Evolutionary conservation across 2,329 filamentous ascomycete genomes (phyloP).

Genomic region (Fusarium redolens): DNA sequence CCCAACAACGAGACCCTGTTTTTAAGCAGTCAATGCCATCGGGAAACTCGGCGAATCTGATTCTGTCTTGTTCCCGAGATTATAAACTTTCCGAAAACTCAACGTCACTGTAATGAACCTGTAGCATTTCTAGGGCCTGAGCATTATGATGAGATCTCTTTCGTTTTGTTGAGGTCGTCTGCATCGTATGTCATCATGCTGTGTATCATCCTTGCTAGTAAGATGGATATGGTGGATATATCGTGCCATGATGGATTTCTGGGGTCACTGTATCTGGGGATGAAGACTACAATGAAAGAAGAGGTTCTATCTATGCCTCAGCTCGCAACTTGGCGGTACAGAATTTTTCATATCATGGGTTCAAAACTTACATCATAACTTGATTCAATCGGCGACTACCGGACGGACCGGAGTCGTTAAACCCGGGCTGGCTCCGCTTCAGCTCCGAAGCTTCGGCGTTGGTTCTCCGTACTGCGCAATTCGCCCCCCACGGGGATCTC

Average conservation of each 20-base stretch:
- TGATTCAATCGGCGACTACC: conserved; percentile 15
- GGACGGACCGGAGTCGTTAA: conserved; percentile 29
- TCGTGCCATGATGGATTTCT: conserved; percentile 32
- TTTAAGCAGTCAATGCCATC: conserved; percentile 7
- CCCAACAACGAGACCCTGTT: conserved; percentile 18
- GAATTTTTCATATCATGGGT: conserved; percentile 1
- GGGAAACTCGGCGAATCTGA: conserved; percentile 9
- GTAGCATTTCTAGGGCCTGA: neutral
- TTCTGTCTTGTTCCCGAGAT: neutral
- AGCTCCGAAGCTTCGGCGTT: conserved; percentile 39
- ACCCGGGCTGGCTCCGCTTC: conserved; percentile 27
- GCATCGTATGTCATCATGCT: conserved; percentile 29
- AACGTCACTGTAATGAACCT: neutral
- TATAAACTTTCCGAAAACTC: neutral
- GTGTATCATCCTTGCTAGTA: conserved; percentile 4
- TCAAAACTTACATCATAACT: neutral
- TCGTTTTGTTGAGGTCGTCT: neutral
- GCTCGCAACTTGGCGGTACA: fast-evolving
- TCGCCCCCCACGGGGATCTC: neutral
- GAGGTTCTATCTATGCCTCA: neutral
- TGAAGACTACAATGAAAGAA: neutral
- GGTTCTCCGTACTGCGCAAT: conserved; percentile 19
- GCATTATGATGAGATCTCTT: neutral
- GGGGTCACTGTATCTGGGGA: conserved; percentile 7
- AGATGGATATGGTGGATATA: conserved; percentile 10